Percentiles rank a stretch among this genome's conserved stretches.
Conservation (phyloP, 306 rosid genomes). For the Prunus davidiana region DNA sequence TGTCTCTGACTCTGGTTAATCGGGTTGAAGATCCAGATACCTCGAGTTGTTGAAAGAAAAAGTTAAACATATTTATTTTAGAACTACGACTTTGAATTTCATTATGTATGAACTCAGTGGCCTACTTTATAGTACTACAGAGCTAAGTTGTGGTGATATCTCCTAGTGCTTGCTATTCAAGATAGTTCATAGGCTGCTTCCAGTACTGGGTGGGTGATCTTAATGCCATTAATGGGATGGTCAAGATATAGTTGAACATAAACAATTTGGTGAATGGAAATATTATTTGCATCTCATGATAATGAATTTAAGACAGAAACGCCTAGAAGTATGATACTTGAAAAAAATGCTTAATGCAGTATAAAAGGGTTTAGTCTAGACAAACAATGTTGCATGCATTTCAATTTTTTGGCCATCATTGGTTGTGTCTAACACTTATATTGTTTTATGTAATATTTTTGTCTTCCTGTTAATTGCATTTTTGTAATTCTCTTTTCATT, state of each 20-base stretch:
- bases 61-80: no score
- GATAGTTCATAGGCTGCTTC: background rate
- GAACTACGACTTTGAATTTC: background rate
- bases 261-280: background rate
- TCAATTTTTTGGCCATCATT: background rate
- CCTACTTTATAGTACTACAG: background rate
- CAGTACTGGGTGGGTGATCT: background rate
- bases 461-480: conserved; percentile 6
- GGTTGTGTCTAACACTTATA: background rate
- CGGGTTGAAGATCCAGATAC: no score
- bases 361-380: background rate
- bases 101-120: background rate
- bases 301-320: background rate
- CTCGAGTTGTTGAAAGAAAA: no score
- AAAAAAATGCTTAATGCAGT: background rate
- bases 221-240: background rate
- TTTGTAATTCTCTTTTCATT: conserved; percentile 1
- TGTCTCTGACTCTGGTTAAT: no score
- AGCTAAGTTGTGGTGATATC: background rate
- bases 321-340: background rate
- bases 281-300: background rate
- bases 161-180: background rate
- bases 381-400: background rate
- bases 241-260: background rate
- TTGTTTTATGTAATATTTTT: background rate